A percentile compares a stretch with the other conserved stretches of the same genome.
Conservation (phyloP, 495 filamentous ascomycete species). For the Penicillium taxi region DNA sequence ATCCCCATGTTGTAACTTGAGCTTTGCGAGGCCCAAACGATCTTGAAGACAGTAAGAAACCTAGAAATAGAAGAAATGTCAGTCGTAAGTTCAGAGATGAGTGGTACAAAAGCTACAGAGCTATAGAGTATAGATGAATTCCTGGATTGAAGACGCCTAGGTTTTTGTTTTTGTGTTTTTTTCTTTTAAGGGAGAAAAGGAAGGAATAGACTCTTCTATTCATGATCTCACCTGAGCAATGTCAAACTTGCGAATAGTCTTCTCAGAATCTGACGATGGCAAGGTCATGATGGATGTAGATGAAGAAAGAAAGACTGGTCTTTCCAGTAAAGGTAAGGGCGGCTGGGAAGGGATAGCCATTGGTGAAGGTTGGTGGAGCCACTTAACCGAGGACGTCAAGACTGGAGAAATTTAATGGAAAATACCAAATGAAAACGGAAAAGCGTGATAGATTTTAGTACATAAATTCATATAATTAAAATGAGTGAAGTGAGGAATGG, state of each 20-base stretch:
- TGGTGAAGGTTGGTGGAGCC: slow-evolving; percentile 20
- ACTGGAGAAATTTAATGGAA: neutral
- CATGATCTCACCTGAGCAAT: slow-evolving; percentile 85
- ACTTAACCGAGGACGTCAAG: slow-evolving; percentile 6
- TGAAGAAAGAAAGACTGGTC: slow-evolving; percentile 8
- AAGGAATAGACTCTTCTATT: too few relatives aligned
- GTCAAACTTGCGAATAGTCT: slow-evolving; percentile 41
- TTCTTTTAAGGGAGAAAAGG: neutral
- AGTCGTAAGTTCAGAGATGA: slow-evolving; percentile 6
- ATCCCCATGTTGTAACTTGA: slow-evolving; percentile 85
- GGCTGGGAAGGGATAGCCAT: slow-evolving; percentile 23
- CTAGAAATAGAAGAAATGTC: slow-evolving; percentile 35
- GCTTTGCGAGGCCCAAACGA: slow-evolving; percentile 87
- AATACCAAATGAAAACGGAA: too few relatives aligned
- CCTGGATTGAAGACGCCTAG: too few relatives aligned
- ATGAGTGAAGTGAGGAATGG: too few relatives aligned
- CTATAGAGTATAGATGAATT: too few relatives aligned
- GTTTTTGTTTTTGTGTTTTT: too few relatives aligned
- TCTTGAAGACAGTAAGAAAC: slow-evolving; percentile 87
- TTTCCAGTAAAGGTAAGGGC: slow-evolving; percentile 17
- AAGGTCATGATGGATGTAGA: slow-evolving; percentile 26
- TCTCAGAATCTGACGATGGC: slow-evolving; percentile 29
- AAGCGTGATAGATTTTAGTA: too few relatives aligned
- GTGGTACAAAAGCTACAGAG: too few relatives aligned
- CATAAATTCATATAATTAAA: too few relatives aligned